Evolutionary conservation across 345 rosid genomes (phyloP).

Genomic region (Brassica carinata): DNA sequence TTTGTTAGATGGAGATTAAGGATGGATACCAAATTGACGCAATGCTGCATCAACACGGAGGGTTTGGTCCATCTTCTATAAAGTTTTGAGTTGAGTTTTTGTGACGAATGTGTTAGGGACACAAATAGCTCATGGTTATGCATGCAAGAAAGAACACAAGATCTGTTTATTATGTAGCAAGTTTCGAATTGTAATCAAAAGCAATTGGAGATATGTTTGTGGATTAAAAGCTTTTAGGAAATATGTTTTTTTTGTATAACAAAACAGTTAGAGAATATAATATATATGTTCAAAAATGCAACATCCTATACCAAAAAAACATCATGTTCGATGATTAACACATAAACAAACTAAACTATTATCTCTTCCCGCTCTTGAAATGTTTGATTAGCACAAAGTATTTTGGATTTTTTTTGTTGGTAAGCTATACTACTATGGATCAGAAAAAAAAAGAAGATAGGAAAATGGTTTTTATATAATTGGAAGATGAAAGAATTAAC

Average conservation of each 20-base stretch:
- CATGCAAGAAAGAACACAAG: slow-evolving; percentile 2
- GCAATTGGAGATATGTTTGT: no score
- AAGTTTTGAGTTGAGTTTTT: neutral
- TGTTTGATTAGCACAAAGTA: neutral
- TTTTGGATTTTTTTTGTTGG: neutral
- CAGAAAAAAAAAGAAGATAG: neutral
- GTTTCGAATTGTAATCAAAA: slow-evolving; percentile 1
- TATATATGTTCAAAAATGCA: no score
- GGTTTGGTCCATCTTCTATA: neutral
- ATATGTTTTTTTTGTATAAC: neutral
- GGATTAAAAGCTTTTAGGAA: slow-evolving; percentile 20
- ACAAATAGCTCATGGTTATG: neutral
- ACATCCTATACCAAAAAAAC: neutral
- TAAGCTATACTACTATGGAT: neutral
- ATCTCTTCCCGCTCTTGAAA: neutral
- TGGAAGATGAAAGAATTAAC: neutral
- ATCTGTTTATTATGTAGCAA: slow-evolving; percentile 12
- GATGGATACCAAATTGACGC: slow-evolving; percentile 16
- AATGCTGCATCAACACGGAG: neutral
- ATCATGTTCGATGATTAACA: neutral
- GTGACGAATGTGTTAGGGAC: neutral
- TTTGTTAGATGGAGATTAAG: slow-evolving; percentile 1
- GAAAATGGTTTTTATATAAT: neutral
- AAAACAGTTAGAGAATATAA: slow-evolving; percentile 17
- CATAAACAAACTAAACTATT: neutral